phyloP scores from a whole-genome alignment of 345 rosid genomes.

The Eucalyptus marginata region DNA sequence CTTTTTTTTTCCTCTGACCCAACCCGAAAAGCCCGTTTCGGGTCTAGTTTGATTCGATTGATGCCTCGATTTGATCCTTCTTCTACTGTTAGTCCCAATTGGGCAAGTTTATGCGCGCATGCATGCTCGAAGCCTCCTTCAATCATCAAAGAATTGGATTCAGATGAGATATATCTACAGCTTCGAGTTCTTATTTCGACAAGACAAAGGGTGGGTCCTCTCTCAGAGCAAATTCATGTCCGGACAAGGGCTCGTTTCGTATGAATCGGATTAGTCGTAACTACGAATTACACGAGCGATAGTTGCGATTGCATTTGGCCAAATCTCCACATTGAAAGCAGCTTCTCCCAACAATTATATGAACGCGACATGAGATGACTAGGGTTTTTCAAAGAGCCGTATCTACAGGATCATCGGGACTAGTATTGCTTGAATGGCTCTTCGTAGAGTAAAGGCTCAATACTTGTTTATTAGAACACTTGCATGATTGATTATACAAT shows the following conservation, averaged over 20 bases:
- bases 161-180: background rate
- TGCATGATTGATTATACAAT: background rate
- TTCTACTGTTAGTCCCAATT: background rate
- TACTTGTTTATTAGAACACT: background rate
- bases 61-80: background rate
- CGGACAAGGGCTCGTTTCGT: rapidly evolving
- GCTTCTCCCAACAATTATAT: background rate
- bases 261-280: background rate
- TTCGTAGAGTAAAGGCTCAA: background rate
- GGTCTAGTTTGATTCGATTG: background rate
- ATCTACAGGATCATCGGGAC: background rate
- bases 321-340: background rate
- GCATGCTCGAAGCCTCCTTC: background rate
- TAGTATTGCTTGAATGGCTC: background rate
- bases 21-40: background rate
- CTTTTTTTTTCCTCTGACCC: background rate
- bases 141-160: background rate
- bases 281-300: background rate
- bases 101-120: background rate
- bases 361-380: background rate
- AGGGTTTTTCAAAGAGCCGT: background rate
- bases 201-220: background rate
- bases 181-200: background rate
- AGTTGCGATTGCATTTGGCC: background rate
- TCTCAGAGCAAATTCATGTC: background rate